Percentiles rank a stretch among this genome's conserved stretches.
Evolutionary conservation across 2,329 filamentous ascomycete species (phyloP).

Genomic region (Ascochyta koolunga): DNA sequence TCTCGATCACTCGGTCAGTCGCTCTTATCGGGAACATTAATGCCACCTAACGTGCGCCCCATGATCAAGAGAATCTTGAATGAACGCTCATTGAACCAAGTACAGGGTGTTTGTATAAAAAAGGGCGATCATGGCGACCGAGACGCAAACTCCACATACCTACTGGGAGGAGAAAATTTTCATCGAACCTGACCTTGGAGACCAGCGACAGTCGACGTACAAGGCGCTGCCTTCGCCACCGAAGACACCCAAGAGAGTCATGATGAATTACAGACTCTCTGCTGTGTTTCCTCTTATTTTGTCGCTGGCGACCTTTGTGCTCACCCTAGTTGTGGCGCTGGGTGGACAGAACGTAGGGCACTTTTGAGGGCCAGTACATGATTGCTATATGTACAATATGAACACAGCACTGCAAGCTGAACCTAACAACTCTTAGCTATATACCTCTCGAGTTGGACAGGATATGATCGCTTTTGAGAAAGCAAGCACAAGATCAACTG

Average conservation of each 20-base stretch:
- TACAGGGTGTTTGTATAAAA: background rate
- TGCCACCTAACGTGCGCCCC: background rate
- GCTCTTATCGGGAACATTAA: background rate
- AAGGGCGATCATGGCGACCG: conserved; percentile 3
- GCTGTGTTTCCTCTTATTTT: conserved; percentile 21
- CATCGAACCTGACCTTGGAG: conserved; percentile 30
- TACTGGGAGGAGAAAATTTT: conserved; percentile 18
- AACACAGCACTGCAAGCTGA: background rate
- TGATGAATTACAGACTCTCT: conserved; percentile 31
- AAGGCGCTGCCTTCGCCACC: conserved; percentile 28
- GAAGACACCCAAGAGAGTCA: conserved; percentile 25
- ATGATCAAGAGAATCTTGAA: too few species aligned
- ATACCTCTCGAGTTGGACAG: conserved; percentile 23
- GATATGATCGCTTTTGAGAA: conserved; percentile 24
- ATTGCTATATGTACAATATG: conserved; percentile 21
- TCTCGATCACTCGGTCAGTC: background rate
- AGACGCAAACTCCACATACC: background rate
- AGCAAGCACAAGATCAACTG: conserved; percentile 7
- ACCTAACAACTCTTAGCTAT: conserved; percentile 21
- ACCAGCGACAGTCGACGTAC: conserved; percentile 25
- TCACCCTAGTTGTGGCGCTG: conserved; percentile 26
- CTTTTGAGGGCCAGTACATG: conserved; percentile 25
- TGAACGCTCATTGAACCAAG: background rate
- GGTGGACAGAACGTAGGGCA: conserved; percentile 19
- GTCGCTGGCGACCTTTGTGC: conserved; percentile 20